Conservation (phyloP, 2,329 filamentous ascomycete species). For the Pseudopithomyces maydicus region DNA sequence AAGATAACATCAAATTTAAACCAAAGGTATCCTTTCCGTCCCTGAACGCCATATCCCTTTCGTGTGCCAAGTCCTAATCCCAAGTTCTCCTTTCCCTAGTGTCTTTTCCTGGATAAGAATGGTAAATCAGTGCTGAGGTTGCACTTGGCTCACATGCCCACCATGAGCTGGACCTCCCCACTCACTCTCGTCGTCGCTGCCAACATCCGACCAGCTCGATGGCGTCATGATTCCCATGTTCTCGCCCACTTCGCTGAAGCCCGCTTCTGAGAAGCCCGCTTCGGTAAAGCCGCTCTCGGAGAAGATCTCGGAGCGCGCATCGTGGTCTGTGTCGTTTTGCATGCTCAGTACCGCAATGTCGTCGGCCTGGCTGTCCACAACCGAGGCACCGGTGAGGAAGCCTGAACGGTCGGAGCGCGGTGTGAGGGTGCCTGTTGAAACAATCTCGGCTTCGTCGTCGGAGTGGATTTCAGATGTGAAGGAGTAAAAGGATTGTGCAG, state of each 20-base stretch:
- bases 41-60: background rate
- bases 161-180: constrained; percentile 33
- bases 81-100: too few relatives aligned
- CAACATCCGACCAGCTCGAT: constrained; percentile 47
- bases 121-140: constrained; percentile 22
- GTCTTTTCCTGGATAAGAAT: background rate
- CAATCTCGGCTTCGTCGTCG: constrained; percentile 30
- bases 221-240: constrained; percentile 43
- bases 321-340: constrained; percentile 40
- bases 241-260: constrained; percentile 37
- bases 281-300: constrained; percentile 44
- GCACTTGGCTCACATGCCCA: constrained; percentile 35
- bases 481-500: constrained; percentile 45
- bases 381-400: constrained; percentile 33
- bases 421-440: constrained; percentile 45
- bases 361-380: constrained; percentile 36
- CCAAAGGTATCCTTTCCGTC: constrained; percentile 7
- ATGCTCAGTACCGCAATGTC: constrained; percentile 43
- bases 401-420: constrained; percentile 43
- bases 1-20: background rate
- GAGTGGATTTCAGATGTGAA: constrained; percentile 28
- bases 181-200: constrained; percentile 47
- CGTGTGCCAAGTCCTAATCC: background rate
- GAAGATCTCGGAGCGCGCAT: constrained; percentile 41
- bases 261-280: constrained; percentile 38